Evolutionary conservation across 2,329 filamentous ascomycete genomes (phyloP).

Genomic region (Cladophialophora immunda): DNA sequence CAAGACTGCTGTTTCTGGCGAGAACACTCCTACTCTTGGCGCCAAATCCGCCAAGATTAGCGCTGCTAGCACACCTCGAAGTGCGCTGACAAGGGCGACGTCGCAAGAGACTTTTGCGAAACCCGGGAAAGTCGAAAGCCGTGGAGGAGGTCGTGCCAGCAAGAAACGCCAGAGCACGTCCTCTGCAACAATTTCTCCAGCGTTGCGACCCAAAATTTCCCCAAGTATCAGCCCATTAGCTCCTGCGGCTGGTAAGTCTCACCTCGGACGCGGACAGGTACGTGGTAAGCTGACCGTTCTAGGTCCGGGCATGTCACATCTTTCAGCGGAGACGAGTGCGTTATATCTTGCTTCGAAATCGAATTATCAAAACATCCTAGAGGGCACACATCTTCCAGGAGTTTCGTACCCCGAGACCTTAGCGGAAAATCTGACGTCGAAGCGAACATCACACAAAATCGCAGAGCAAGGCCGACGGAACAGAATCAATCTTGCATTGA

Average conservation of each 20-base stretch:
- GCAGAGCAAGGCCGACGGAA: slow-evolving; percentile 96
- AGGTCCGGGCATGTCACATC: slow-evolving; percentile 46
- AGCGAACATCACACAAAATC: slow-evolving; percentile 96
- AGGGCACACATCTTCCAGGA: slow-evolving; percentile 88
- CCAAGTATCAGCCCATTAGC: slow-evolving; percentile 93
- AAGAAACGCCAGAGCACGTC: slow-evolving; percentile 77
- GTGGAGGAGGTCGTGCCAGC: slow-evolving; percentile 57
- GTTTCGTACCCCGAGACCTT: slow-evolving; percentile 90
- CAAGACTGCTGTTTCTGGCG: slow-evolving; percentile 50
- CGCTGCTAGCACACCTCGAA: slow-evolving; percentile 57
- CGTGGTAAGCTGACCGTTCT: slow-evolving; percentile 25
- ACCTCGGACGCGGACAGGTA: slow-evolving; percentile 41
- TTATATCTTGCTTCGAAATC: slow-evolving; percentile 90
- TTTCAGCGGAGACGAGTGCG: slow-evolving; percentile 68
- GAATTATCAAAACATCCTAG: slow-evolving; percentile 96
- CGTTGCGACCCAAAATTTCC: slow-evolving; percentile 86
- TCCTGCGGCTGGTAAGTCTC: slow-evolving; percentile 69
- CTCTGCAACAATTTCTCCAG: slow-evolving; percentile 83
- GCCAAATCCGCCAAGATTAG: slow-evolving; percentile 70
- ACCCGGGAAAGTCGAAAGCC: slow-evolving; percentile 37
- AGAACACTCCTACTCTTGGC: slow-evolving; percentile 68
- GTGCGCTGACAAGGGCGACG: slow-evolving; percentile 44
- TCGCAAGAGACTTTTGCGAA: slow-evolving; percentile 48
- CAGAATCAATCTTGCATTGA: slow-evolving; percentile 90
- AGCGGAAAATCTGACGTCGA: slow-evolving; percentile 92